Evolutionary conservation across 192 early-diverging fungal species (phyloP), one percentile per base, ranked within the genome.

Genomic region (Linnemannia schmuckeri): DNA sequence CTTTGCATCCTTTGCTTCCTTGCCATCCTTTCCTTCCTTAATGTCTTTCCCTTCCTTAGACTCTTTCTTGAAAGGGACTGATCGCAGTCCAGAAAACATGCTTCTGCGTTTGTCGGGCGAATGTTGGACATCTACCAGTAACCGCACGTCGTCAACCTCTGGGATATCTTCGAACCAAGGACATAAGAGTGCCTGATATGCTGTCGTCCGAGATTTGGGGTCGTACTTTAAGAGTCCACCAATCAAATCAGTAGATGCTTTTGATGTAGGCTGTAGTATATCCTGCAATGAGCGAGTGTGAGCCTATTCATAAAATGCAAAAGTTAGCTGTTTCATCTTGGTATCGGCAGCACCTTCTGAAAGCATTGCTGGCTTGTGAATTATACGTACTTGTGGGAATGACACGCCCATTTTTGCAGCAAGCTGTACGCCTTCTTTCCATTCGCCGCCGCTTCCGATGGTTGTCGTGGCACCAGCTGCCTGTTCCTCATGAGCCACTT

Each of bases 161-260:
- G 79, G 76, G 35, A 78, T 22, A 38, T 78, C 76, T 18, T 70
- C 75, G 76, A 96, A 96, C 89, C 93, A 95, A 1, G 90, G 90
- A 72, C 93, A 90, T 46, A 85, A 79, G 68, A 98, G 81, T 0
- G 94, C 92, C n/a, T 97, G 94, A 24, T 88, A 84, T 0, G 97
- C 96, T 0, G 95, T 95, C 7, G 95, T 92, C 37, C 97, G 89
- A 44, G 89, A 88, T 38, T 89, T 90, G 30, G 97, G 97, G 72
- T 98, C 96, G 72, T 97, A 97, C 47, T 91, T 91, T 33, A 99
- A 86, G 73, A 96, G 88, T 41, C 94, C 93, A 18, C 90, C 92
- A 4, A 99, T 88, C 7, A 99, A 70, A 49, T 92, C 90, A 13
- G 95, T 73, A 38, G 93, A 84, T 12, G 89, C 92, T 8, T 76